Base-by-base conservation (phyloP, 192 early-diverging fungal species). In the Blastocladiella britannica region DNA sequence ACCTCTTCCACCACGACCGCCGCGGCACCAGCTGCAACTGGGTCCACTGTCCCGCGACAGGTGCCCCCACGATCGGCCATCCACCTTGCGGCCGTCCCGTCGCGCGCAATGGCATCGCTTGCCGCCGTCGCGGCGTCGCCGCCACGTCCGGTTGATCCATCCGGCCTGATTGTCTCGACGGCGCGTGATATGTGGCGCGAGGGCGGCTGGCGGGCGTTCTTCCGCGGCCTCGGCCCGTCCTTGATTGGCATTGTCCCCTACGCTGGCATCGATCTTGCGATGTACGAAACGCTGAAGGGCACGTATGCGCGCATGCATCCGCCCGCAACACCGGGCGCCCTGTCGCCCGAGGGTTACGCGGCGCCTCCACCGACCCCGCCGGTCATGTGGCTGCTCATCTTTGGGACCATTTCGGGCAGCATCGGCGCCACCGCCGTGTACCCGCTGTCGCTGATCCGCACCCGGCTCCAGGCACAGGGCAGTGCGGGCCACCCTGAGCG, bases 401-500 rank as follows among this genome's bases (percentile, higher is more conserved):
- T 76, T 59, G 85, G 85, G 28, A 82, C 75, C 62, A 62, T 84
- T 8, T 80, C 77, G 56, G 81, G 79, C 25, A 72, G 74, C 23
- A 72, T 77, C 54, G 84, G 79, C 6, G 82, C 82, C 5, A 70
- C 75, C 3, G 67, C 78, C 55, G 80, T 84, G 26, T 87, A 87
- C 65, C 85, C 85, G n/a, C 62, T 87, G 26, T 72, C 72, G 52
- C 68, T 86, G 56, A 68, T 86, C 25, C 63, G 84, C 27, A 86
- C 85, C 59, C 83, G 83, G 66, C 61, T 87, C 56, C 85, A 87
- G 72, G 82, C 83, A 12, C 85, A 87, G 63, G 83, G 83, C 18
- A 86, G 83, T 4, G 74, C 81, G 8, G 75, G 74, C 23, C 83
- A 87, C 62, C 83, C 85, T 29, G 66, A 76, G 52, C 65, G 62